Conservation (phyloP, 768 basidiomycete genomes). For the Trametes cubensis region DNA sequence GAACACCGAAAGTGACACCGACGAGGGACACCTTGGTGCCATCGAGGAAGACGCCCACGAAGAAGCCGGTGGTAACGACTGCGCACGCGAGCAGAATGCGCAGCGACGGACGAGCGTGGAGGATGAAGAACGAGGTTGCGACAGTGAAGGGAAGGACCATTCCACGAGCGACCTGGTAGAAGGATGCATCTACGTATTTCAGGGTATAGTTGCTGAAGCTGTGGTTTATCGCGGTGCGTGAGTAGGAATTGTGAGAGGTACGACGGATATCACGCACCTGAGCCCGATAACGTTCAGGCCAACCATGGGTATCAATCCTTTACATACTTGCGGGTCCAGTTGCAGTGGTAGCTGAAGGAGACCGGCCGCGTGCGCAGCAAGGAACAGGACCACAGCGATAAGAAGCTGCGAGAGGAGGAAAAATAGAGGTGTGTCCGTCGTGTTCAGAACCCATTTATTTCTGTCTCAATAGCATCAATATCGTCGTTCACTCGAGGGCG, state of each 20-base stretch:
- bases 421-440: slow-evolving; percentile 76
- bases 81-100: slow-evolving; percentile 75
- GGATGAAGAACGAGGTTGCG: slow-evolving; percentile 76
- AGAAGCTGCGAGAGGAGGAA: slow-evolving; percentile 81
- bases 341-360: slow-evolving; percentile 68
- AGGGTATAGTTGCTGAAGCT: slow-evolving; percentile 90
- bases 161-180: slow-evolving; percentile 95
- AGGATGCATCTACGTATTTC: slow-evolving; percentile 93
- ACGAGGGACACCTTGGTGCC: slow-evolving; percentile 55
- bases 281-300: slow-evolving; percentile 79
- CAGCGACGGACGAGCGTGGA: slow-evolving; percentile 75
- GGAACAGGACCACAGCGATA: slow-evolving; percentile 79
- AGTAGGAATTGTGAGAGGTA: not conserved
- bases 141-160: slow-evolving; percentile 94
- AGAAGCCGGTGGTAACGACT: slow-evolving; percentile 90
- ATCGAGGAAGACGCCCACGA: slow-evolving; percentile 85
- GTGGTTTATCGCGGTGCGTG: not conserved
- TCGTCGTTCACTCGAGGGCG: too few species aligned
- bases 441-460: slow-evolving; percentile 90
- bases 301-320: slow-evolving; percentile 76
- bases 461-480: slow-evolving; percentile 41
- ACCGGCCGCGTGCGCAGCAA: slow-evolving; percentile 60
- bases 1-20: slow-evolving; percentile 81
- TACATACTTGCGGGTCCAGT: slow-evolving; percentile 65
- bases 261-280: slow-evolving; percentile 51